Evolutionary conservation across 1,139 yeast species (phyloP), one percentile per base, ranked within the genome.

Genomic region (Petasospora fabianii): DNA sequence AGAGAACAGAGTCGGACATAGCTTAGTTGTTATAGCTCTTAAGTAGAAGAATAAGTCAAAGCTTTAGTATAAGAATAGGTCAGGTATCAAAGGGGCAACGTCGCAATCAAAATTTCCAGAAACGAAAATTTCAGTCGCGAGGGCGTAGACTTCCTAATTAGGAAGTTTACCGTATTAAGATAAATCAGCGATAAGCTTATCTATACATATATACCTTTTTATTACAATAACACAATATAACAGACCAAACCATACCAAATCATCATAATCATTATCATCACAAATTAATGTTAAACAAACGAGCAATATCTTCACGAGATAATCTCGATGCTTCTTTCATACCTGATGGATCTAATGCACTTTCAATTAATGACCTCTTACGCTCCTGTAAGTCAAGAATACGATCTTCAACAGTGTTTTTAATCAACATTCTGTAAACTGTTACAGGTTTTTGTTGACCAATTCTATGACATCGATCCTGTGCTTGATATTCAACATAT

Each of bases 401-500:
- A 55, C 97, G 75, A 58, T 85, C 94, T 58, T 90, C 98, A 11
- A 90, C 87, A 0, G 95, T 80, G 30, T 74, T 71, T 27, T 67
- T 59, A 36, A 83, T 74, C 54, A 84, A 71, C 16, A 90, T 63
- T 49, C 87, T 71, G 60, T 88, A 82, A 18, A 90, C 86, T 48
- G 62, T 67, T 12, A 90, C 97, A 31, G 80, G 80, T 41, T 77
- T 69, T 24, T 75, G 73, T 62, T 90, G 98, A 6, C 97, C 96
- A 50, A 90, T 85, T 60, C 98, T 75, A 63, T 92, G 92, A 6
- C 94, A 95, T 50, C 98, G 76, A 60, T 87, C 97, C 75, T 85
- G 87, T 0, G 97, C 97, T 63, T 90, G 97, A 34, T 85, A 95
- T 61, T 90, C 97, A 4, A 90, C 96, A 60, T 74, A 90, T 1